Conservation (phyloP, 2,329 filamentous ascomycete genomes). For the Trichophyton verrucosum region DNA sequence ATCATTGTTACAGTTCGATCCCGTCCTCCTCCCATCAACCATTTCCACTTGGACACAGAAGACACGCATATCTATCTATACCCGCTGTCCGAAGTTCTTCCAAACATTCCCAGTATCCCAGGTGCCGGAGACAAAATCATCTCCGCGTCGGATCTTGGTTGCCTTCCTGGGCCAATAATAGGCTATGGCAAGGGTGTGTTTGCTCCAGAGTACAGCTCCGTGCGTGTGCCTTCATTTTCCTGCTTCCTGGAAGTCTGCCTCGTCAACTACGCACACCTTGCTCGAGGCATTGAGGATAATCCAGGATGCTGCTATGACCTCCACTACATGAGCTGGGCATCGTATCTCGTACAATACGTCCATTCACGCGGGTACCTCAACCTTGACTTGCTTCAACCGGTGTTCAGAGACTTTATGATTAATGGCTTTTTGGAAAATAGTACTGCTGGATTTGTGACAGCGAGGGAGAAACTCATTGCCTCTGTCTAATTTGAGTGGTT, state of each 20-base stretch:
- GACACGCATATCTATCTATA: constrained; percentile 8
- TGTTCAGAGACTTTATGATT: too few species aligned
- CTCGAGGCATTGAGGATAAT: constrained; percentile 2
- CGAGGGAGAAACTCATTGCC: too few species aligned
- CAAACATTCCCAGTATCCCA: constrained; percentile 9
- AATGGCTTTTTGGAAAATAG: too few species aligned
- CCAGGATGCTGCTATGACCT: not conserved
- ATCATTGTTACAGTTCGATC: not conserved
- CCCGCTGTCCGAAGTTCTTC: constrained; percentile 8
- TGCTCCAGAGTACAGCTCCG: constrained; percentile 1
- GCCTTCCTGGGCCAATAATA: constrained; percentile 1
- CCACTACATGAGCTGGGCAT: constrained; percentile 8
- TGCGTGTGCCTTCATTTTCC: constrained; percentile 9
- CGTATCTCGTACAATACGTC: constrained; percentile 11
- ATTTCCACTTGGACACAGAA: constrained; percentile 1
- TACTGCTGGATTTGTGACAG: too few species aligned
- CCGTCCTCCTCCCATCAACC: not conserved
- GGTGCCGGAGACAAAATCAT: constrained; percentile 4
- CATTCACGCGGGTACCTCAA: constrained; percentile 3
- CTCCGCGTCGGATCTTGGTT: constrained; percentile 8
- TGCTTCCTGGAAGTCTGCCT: constrained; percentile 11
- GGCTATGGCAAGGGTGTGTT: constrained; percentile 7
- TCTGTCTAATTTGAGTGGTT: too few species aligned
- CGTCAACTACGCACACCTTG: constrained; percentile 5
- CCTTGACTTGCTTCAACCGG: too few species aligned